Evolutionary conservation across 345 rosid species (phyloP), one percentile per base, ranked within the genome.

Genomic region (Ricinus communis): DNA sequence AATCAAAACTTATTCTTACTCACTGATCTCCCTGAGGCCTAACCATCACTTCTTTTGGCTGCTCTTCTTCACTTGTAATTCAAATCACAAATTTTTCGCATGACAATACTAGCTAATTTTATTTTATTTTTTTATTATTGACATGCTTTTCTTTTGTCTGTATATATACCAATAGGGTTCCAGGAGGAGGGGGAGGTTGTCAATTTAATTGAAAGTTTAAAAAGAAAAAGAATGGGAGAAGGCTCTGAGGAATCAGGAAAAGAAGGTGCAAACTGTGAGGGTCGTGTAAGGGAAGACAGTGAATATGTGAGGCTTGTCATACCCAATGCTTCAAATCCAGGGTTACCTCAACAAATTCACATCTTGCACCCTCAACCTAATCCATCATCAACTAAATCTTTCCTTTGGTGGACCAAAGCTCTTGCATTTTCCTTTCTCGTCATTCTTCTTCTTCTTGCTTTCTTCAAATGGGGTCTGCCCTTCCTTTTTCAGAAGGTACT

Each of bases 381-480:
- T 65, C 53, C 76, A 3, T 49, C 70, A 0, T 80, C 62, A 53
- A 28, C 19, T 68, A 68, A 57, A 45, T 73, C 81, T 67, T 27
- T 77, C 31, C 27, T 79, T 47, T 86, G 96, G 96, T 93, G 98
- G 97, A 66, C 78, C 74, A 91, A 87, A 77, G 82, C 76, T 65
- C 65, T 89, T 1, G 27, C 78, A 1, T 75, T 81, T 33, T 81
- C 60, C 68, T 41, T 70, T 47, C 13, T 87, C 49, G 1, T 68
- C 12, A 56, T 81, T 53, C 24, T 85, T 41, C 45, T 77, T 51
- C 22, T 71, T 25, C 86, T 92, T 60, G 4, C 85, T 71, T 83
- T 88, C 47, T 63, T 90, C 27, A 88, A 90, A 75, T 95, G 97
- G 99, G 99, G 92, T 60, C 76, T 85, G 58, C 96, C 97, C 0